phyloP scores from a whole-genome alignment of 129 eudicot genomes.

The Glebionis coronaria region DNA sequence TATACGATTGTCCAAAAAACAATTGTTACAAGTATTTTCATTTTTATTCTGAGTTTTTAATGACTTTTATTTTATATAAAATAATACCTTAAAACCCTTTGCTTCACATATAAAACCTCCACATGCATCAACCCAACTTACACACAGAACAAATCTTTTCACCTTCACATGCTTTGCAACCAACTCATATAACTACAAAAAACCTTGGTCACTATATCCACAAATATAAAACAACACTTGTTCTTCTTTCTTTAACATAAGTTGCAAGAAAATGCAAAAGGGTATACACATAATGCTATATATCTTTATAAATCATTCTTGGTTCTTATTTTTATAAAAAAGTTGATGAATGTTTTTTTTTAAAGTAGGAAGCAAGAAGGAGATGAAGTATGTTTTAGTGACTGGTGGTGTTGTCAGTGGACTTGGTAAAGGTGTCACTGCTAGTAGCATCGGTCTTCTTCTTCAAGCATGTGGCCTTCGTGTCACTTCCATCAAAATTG shows the following conservation, averaged over 20 bases:
- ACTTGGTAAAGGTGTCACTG: slow-evolving; percentile 91
- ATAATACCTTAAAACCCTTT: background rate
- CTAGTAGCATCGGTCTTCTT: slow-evolving; percentile 89
- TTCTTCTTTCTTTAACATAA: background rate
- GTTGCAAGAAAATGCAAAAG: slow-evolving; percentile 23
- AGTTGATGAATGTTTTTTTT: background rate
- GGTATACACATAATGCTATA: slow-evolving; percentile 9
- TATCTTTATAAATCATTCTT: background rate
- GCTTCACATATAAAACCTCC: slow-evolving; percentile 28
- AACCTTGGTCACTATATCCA: background rate
- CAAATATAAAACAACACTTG: slow-evolving; percentile 9
- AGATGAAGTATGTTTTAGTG: slow-evolving; percentile 79
- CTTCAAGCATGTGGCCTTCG: slow-evolving; percentile 81
- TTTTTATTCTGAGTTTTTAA: background rate
- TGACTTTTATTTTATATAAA: background rate
- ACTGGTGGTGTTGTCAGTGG: slow-evolving; percentile 94
- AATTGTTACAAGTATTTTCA: background rate
- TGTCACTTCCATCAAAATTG: slow-evolving; percentile 84
- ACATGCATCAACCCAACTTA: slow-evolving; percentile 1
- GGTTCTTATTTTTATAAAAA: background rate
- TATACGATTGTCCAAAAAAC: background rate
- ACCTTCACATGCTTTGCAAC: slow-evolving; percentile 2
- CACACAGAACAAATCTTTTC: background rate
- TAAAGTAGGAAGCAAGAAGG: slow-evolving; percentile 16
- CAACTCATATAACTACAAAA: background rate